Base-by-base conservation (phyloP, 2,329 filamentous ascomycete species). In the Rugonectria rugulosa region DNA sequence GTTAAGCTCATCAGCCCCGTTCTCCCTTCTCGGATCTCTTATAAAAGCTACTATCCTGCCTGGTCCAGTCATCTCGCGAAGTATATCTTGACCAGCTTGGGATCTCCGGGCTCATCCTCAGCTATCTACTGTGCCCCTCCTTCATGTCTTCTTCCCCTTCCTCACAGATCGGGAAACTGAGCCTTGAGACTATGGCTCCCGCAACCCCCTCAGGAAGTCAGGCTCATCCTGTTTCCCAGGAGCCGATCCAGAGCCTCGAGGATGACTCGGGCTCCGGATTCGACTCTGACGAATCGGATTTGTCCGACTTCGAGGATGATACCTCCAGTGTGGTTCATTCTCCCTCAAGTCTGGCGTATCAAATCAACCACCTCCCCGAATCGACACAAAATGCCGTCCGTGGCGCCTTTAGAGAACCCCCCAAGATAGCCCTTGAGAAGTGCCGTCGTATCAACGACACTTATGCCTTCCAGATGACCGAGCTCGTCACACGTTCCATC, bases 381-480 rank as follows among this genome's bases (percentile, higher is more conserved):
- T 68, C 70, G 17, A 73, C 73, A 0, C 75, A 75, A 45, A 64
- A 71, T 6, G 63, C 70, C 3, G 73, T 83, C 8, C 73, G 77
- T 14, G 76, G 79, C 42, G 71, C 78, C 20, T 80, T 83, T 57
- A 72, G 71, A 26, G 76, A 81, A 10, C 77, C 81, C 0, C 79
- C 81, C 3, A 74, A 75, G 54, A 77, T 86, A 54, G 72, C 76
- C 0, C 69, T 85, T 6, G 77, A 83, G 60, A 76, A 76, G 50
- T 85, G 81, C 55, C 76, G 78, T 19, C 73, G 77, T 34, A 74
- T 78, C 37, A 74, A 77, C 20, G 65, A 79, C 56, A 79, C 80
- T 17, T 84, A 81, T 53, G 79, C 82, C 42, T 85, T 85, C 56
- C 77, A 84, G 62, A 77, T 86, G 72, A 80, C 80, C 4, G 83